Evolutionary conservation across 345 rosid species (phyloP).

Genomic region (Schrenkiella parvula): DNA sequence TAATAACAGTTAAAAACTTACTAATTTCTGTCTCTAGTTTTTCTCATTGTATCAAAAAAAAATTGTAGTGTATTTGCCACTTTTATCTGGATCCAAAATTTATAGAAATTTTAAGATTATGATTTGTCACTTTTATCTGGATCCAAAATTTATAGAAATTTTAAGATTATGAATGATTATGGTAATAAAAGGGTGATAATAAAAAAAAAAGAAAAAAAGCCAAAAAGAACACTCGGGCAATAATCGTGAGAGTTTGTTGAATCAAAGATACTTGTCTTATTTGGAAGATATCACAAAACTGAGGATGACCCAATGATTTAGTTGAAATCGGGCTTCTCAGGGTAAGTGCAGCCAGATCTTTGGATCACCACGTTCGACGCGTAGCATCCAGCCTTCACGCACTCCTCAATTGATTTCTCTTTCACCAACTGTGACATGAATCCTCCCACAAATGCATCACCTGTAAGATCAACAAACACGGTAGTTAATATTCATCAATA

Average conservation of each 20-base stretch:
- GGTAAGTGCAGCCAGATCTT: constrained; percentile 92
- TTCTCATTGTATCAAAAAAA: too few relatives aligned
- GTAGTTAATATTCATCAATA: background rate
- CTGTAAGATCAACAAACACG: constrained; percentile 30
- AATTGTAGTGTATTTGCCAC: too few relatives aligned
- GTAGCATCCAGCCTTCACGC: constrained; percentile 77
- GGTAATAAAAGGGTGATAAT: background rate
- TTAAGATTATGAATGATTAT: background rate
- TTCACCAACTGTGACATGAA: constrained; percentile 79
- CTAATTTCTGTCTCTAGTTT: too few relatives aligned
- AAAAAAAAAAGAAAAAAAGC: background rate
- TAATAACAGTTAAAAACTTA: too few relatives aligned
- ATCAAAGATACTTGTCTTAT: constrained; percentile 1
- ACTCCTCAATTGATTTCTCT: constrained; percentile 65
- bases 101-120: too few relatives aligned
- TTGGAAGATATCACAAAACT: constrained; percentile 21
- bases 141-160: too few relatives aligned
- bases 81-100: too few relatives aligned
- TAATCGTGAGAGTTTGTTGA: constrained; percentile 4
- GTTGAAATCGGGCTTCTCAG: constrained; percentile 43
- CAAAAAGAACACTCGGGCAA: constrained; percentile 1
- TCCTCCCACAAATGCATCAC: constrained; percentile 64
- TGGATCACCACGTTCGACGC: constrained; percentile 85
- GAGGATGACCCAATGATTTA: constrained; percentile 16
- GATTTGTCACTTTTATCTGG: too few relatives aligned